phyloP scores from a whole-genome alignment of 2,329 filamentous ascomycete species.

The Orbilia quercus region DNA sequence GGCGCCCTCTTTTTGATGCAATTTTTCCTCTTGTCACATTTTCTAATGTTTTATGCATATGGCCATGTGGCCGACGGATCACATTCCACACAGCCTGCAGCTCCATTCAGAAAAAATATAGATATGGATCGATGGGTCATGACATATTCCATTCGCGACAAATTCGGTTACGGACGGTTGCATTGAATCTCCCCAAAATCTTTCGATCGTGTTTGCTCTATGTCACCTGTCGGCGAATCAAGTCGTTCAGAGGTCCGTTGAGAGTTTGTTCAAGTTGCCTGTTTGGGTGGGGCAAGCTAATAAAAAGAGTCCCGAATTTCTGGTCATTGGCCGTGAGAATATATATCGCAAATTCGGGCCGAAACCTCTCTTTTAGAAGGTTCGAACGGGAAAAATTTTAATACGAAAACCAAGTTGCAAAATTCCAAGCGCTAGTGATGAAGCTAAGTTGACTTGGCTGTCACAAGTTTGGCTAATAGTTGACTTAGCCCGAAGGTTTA shows the following conservation, averaged over 20 bases:
- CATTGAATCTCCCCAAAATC: constrained; percentile 2
- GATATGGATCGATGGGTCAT: too few species aligned
- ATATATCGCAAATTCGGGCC: constrained; percentile 14
- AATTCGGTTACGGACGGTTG: constrained; percentile 16
- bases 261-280: background rate
- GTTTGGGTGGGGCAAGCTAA: background rate
- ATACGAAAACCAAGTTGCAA: too few species aligned
- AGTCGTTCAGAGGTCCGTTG: background rate
- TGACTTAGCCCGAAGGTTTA: too few species aligned
- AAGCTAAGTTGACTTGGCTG: too few species aligned
- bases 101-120: too few species aligned
- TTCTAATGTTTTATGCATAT: constrained; percentile 7
- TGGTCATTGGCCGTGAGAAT: constrained; percentile 9
- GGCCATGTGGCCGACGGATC: constrained; percentile 43
- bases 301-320: background rate
- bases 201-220: constrained; percentile 38
- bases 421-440: too few species aligned
- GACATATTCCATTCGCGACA: constrained; percentile 33
- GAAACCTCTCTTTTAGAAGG: background rate
- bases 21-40: constrained; percentile 19
- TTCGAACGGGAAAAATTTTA: too few species aligned
- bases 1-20: too few species aligned
- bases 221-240: constrained; percentile 11
- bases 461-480: too few species aligned
- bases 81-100: constrained; percentile 32